Conservation (phyloP, 495 filamentous ascomycete species). For the Talaromyces ruber region DNA sequence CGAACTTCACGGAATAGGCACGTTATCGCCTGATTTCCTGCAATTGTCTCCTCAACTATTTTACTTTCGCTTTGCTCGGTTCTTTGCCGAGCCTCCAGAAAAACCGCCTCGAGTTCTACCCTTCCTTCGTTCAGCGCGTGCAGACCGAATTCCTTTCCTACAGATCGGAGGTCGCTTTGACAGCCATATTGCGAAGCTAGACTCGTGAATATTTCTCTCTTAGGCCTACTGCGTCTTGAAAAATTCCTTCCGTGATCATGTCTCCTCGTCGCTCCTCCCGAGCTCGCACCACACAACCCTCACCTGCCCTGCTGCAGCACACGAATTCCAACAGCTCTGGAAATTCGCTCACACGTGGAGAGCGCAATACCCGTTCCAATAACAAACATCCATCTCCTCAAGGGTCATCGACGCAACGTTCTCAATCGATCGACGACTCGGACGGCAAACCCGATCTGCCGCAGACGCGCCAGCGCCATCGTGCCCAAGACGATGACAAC, state of each 20-base stretch:
- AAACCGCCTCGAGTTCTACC: neutral
- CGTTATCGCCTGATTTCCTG: neutral
- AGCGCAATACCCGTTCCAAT: slow-evolving; percentile 62
- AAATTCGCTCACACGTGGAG: slow-evolving; percentile 53
- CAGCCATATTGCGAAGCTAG: neutral
- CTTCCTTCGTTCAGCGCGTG: neutral
- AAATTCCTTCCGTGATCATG: slow-evolving; percentile 23
- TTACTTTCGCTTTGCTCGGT: neutral
- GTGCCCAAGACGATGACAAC: slow-evolving; percentile 53
- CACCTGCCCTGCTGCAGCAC: slow-evolving; percentile 56
- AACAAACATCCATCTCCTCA: slow-evolving; percentile 65
- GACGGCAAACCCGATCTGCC: slow-evolving; percentile 53
- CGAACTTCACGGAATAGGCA: slow-evolving; percentile 13
- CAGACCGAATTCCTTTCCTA: neutral
- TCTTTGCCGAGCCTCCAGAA: neutral
- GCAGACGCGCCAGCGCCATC: slow-evolving; percentile 65
- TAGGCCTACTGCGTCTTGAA: neutral
- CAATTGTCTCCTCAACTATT: slow-evolving; percentile 1
- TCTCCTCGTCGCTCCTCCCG: slow-evolving; percentile 87
- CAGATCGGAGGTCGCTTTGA: neutral
- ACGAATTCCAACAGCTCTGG: slow-evolving; percentile 72
- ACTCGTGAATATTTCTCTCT: neutral
- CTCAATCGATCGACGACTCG: slow-evolving; percentile 70
- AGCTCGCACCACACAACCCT: slow-evolving; percentile 73
- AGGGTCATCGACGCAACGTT: slow-evolving; percentile 64